Conservation (phyloP, 2,329 filamentous ascomycete genomes). For the Sordariomycetes sp. region DNA sequence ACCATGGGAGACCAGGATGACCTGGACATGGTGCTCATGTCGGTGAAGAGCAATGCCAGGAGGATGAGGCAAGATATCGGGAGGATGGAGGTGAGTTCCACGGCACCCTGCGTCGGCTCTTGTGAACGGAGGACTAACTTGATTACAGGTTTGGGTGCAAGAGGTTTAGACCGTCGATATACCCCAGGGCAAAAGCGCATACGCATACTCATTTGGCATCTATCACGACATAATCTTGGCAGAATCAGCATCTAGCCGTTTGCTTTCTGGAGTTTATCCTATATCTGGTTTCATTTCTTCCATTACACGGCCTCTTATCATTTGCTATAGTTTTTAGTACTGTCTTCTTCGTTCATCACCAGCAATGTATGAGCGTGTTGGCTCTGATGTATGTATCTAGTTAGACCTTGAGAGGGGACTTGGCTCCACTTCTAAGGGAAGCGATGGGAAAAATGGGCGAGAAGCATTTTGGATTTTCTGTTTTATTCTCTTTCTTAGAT, state of each 20-base stretch:
- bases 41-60: conserved; percentile 52
- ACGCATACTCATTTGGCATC: background rate
- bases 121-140: conserved; percentile 11
- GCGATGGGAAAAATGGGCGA: background rate
- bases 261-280: background rate
- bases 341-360: background rate
- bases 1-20: conserved; percentile 96
- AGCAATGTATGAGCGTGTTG: background rate
- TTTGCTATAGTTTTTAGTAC: background rate
- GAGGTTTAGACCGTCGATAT: conserved; percentile 21
- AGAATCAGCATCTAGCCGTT: background rate
- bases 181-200: background rate
- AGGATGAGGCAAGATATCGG: conserved; percentile 70
- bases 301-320: background rate
- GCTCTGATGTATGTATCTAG: background rate
- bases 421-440: background rate
- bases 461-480: background rate
- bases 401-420: background rate
- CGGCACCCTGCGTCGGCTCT: background rate
- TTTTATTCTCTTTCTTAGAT: background rate
- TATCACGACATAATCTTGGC: conserved; percentile 3
- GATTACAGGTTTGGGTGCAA: conserved; percentile 33
- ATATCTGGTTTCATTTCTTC: background rate
- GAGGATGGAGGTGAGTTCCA: conserved; percentile 76
- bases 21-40: conserved; percentile 71